Evolutionary conservation across 2,329 filamentous ascomycete genomes (phyloP).

Genomic region (Colletotrichum liaoningense): DNA sequence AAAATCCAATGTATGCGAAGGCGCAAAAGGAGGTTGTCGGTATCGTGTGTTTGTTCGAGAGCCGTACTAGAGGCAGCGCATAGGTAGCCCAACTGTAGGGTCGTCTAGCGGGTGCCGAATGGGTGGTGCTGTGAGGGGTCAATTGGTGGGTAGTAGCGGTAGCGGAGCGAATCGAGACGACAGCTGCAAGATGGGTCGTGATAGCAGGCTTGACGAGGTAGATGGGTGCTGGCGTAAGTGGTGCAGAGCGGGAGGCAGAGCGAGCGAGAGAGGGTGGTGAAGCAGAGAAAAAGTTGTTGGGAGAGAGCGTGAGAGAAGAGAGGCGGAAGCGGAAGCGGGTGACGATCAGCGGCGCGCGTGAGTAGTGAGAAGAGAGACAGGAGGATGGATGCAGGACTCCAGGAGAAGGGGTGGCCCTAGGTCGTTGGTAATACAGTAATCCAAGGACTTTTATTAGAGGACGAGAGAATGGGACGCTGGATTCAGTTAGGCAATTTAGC

Average conservation of each 20-base stretch:
- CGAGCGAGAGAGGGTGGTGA: neutral
- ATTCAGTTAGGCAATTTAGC: slow-evolving; percentile 34
- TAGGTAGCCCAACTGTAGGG: slow-evolving; percentile 8
- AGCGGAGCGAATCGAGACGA: slow-evolving; percentile 26
- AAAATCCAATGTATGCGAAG: slow-evolving; percentile 40
- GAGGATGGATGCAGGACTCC: neutral
- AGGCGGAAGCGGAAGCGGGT: slow-evolving; percentile 5
- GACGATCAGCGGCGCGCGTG: slow-evolving; percentile 32
- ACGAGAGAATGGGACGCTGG: slow-evolving; percentile 18
- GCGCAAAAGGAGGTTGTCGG: neutral
- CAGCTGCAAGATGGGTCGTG: slow-evolving; percentile 11
- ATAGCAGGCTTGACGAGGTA: neutral
- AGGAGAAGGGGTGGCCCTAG: slow-evolving; percentile 14
- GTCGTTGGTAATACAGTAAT: slow-evolving; percentile 32
- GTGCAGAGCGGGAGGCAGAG: neutral
- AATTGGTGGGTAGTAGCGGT: slow-evolving; percentile 25
- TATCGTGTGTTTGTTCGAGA: slow-evolving; percentile 1
- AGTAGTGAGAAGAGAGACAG: neutral
- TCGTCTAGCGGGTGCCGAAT: neutral
- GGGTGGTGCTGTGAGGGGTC: slow-evolving; percentile 25
- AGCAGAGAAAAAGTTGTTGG: slow-evolving; percentile 27
- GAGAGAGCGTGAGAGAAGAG: slow-evolving; percentile 1
- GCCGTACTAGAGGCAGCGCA: slow-evolving; percentile 1
- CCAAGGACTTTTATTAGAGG: slow-evolving; percentile 34
- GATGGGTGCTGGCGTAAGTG: slow-evolving; percentile 1